Evolutionary conservation across 345 rosid species (phyloP).

Genomic region (Excoecaria cochinchinensis): DNA sequence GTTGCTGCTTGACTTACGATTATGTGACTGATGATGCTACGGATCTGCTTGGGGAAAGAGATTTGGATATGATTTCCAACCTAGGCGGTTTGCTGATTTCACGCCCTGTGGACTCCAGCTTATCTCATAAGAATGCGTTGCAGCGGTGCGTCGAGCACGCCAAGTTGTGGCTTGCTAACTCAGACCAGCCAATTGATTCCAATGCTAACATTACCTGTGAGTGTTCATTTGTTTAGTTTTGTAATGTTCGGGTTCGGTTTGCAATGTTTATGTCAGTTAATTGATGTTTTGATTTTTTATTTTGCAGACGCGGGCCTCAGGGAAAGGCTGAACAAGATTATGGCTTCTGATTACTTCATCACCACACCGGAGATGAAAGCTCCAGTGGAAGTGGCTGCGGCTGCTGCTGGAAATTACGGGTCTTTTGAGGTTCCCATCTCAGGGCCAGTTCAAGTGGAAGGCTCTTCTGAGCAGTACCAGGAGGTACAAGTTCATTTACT

Average conservation of each 20-base stretch:
- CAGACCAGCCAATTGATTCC: slow-evolving; percentile 60
- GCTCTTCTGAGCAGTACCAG: slow-evolving; percentile 36
- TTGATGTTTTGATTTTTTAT: slow-evolving; percentile 5
- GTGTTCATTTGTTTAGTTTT: neutral
- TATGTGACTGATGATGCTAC: slow-evolving; percentile 88
- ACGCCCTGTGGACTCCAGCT: slow-evolving; percentile 71
- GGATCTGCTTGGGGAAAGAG: slow-evolving; percentile 78
- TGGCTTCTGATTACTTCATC: slow-evolving; percentile 82
- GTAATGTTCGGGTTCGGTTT: neutral
- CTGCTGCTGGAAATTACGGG: slow-evolving; percentile 48
- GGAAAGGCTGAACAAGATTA: slow-evolving; percentile 74
- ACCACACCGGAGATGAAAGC: slow-evolving; percentile 84
- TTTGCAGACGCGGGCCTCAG: slow-evolving; percentile 68
- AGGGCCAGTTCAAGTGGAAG: slow-evolving; percentile 45
- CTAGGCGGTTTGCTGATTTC: slow-evolving; percentile 63
- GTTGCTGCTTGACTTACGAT: slow-evolving; percentile 89
- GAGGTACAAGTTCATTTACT: slow-evolving; percentile 23
- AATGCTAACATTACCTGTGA: slow-evolving; percentile 61
- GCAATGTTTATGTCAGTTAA: neutral
- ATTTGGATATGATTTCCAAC: slow-evolving; percentile 71
- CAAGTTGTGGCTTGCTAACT: slow-evolving; percentile 65
- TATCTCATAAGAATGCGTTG: slow-evolving; percentile 81
- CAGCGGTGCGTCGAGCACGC: slow-evolving; percentile 72
- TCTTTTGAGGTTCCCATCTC: slow-evolving; percentile 54
- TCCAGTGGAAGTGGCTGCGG: slow-evolving; percentile 77